These are phyloP conservation scores for carrot (Daucus carota) DNA, from an alignment of 129 eudicot species.

Conservation along the genomic window DH1_v3.0 NC_030384.2:19041501-19042000, in stretches of 20 bases:
- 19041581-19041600: background rate
- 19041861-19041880: background rate
- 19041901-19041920: background rate
- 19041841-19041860: background rate
- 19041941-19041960: background rate
- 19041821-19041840: slow-evolving; percentile 13
- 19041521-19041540: no score
- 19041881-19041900: background rate
- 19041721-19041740: slow-evolving; percentile 17
- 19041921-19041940: background rate
- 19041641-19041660: background rate
- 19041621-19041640: background rate
- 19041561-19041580: no score
- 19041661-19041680: background rate
- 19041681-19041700: background rate
- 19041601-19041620: background rate
- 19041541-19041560: background rate
- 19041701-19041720: no score
- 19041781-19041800: slow-evolving; percentile 12
- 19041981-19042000: background rate
- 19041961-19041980: background rate
- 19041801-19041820: slow-evolving; percentile 15
- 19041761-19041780: slow-evolving; percentile 17
- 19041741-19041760: slow-evolving; percentile 8
- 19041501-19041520: no score